Percentiles rank a stretch among this genome's conserved stretches.
phyloP scores from a whole-genome alignment of 768 basidiomycete species.

The Serpula lacrymans region DNA sequence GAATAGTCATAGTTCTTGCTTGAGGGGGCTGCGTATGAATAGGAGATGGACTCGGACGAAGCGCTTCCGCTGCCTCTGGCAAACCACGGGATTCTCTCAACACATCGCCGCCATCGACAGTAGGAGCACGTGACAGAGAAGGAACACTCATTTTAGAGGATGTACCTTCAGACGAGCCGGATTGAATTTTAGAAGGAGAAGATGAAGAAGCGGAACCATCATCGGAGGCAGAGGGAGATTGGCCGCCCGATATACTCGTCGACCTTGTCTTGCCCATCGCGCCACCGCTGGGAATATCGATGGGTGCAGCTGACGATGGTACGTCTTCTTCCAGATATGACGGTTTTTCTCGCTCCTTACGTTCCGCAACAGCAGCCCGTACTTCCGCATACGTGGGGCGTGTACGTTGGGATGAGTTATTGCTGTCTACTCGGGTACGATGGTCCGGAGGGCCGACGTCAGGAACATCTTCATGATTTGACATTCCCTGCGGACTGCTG shows the following conservation, averaged over 20 bases:
- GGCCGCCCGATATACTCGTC: constrained; percentile 21
- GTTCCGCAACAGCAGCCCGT: constrained; percentile 69
- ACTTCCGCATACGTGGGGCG: constrained; percentile 71
- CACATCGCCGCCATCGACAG: constrained; percentile 24
- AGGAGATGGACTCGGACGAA: constrained; percentile 36
- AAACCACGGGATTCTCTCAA: constrained; percentile 31
- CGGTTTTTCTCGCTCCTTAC: constrained; percentile 45
- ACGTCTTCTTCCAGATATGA: constrained; percentile 12
- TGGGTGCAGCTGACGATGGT: constrained; percentile 25
- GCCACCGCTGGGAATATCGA: constrained; percentile 27
- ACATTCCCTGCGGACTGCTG: constrained; percentile 17
- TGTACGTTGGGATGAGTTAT: constrained; percentile 35
- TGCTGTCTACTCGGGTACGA: constrained; percentile 31
- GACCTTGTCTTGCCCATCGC: constrained; percentile 22
- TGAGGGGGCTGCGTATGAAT: constrained; percentile 73
- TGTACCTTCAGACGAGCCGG: constrained; percentile 16
- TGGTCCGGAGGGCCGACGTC: constrained; percentile 40
- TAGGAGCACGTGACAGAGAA: constrained; percentile 35
- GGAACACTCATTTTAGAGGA: constrained; percentile 24
- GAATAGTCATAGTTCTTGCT: constrained; percentile 81
- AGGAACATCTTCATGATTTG: constrained; percentile 36
- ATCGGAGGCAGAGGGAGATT: constrained; percentile 20
- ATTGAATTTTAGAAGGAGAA: constrained; percentile 14
- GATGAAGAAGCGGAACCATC: constrained; percentile 22
- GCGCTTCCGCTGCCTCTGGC: constrained; percentile 25